Evolutionary conservation across 2,329 filamentous ascomycete species (phyloP), one percentile per base, ranked within the genome.

Genomic region (Phaeoacremonium minimum): DNA sequence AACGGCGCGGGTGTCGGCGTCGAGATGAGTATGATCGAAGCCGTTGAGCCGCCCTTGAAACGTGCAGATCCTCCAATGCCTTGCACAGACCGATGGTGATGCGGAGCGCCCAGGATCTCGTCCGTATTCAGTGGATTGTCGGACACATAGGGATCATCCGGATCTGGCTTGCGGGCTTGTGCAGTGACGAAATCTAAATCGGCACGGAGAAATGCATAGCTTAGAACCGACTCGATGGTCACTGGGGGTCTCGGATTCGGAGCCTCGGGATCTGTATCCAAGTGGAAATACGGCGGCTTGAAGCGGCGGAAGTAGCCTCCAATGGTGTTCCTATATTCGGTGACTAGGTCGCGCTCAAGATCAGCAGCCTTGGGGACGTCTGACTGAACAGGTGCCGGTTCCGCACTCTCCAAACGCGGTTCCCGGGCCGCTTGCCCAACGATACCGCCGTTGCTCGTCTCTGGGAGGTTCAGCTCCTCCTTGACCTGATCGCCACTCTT

Each of bases 251-350:
- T n/a, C 12, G 72, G 58, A 54, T 17, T 51, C 13, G 42, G 35
- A n/a, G 38, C 58, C 49, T 56, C 44, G n/a, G 28, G 43, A 39
- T 22, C 55, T 43, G 30, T 53, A 50, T 16, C 58, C 6, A 71
- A 45, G 37, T 64, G 59, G 49, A 95, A 96, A 59, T 86, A 75
- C 32, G 86, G 74, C 0, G 93, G 91, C 47, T 80, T 82, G 66
- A 97, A 97, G 30, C 93, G 81, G 41, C 86, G 80, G 56, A 95
- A 98, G 63, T 98, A 98, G 19, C 93, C 93, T 32, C 93, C 93
- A 6, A 98, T 85, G 1, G 87, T 83, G 42, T 80, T 75, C 56
- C 82, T 85, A 80, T 95, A 98, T 37, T 83, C 77, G 26, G 75
- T 67, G 17, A 96, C 75, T 8, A 97, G 71, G 13, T 74, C 70